Evolutionary conservation across 306 rosid genomes (phyloP), one percentile per base, ranked within the genome.

Genomic region (Sechiopsis laciniata): DNA sequence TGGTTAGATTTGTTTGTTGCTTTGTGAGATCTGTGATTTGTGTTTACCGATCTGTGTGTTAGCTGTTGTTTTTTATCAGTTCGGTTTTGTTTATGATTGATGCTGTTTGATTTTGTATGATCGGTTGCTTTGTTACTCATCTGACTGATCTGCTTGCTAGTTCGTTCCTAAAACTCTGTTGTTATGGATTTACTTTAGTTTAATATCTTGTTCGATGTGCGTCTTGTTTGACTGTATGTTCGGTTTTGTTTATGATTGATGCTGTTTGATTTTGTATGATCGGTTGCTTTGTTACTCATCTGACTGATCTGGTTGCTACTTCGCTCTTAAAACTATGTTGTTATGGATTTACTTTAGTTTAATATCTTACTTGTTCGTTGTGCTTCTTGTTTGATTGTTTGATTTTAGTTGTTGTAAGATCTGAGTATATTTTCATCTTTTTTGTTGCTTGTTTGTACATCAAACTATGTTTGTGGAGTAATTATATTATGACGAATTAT

Each of bases 11-110:
- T 32, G 4, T 55, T 17, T 76, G 19, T 13, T 46, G 53, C 32
- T 55, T 29, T 56, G 8, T 76, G 42, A 65, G 35, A 17, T 69
- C 73, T 69, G 57, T 48, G 73, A 69, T 69, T 8, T 69, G 19
- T 50, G 40, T 69, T 50, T 16, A 22, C 57, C 42, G 57, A 69
- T 69, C 73, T 69, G 42, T 22, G 45, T 50, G 1, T 22, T 11
- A 16, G 16, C 46, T 63, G 2, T 17, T 63, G 0, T 67, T 46
- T 46, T 48, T 7, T 13, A 68, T 68, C 73, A 48, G 16, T 68
- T 7, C 8, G 42, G 32, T 48, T 22, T 48, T 46, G 73, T 46
- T 48, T 69, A 42, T 42, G 35, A 42, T 45, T 20, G 52, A 8
- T 62, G 16, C 6, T 37, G 6, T 8, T 20, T 67, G 72, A 69